phyloP scores from a whole-genome alignment of 495 filamentous ascomycete genomes.

The Podospora didyma region DNA sequence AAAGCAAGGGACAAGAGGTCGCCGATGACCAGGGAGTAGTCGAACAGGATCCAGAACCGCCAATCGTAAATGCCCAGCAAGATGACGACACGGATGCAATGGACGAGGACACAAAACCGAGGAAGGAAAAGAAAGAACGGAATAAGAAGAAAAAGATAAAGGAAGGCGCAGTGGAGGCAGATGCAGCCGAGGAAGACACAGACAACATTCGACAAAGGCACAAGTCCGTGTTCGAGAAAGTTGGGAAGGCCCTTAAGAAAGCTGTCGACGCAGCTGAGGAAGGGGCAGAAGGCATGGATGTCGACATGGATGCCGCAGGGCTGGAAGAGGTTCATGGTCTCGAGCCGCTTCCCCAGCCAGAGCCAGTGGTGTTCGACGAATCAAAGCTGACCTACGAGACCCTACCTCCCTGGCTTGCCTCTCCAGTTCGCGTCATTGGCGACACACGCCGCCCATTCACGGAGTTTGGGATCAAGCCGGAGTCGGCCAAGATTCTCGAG shows the following conservation, averaged over 20 bases:
- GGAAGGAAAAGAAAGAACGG: conserved; percentile 8
- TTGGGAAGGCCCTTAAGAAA: conserved; percentile 41
- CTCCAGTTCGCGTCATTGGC: conserved; percentile 61
- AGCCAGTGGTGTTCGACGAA: conserved; percentile 49
- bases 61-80: not conserved
- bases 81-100: not conserved
- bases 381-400: conserved; percentile 50
- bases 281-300: conserved; percentile 21
- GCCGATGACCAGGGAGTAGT: not conserved
- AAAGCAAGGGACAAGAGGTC: not conserved
- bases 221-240: conserved; percentile 44
- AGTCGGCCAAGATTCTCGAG: conserved; percentile 50
- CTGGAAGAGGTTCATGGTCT: conserved; percentile 58
- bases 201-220: conserved; percentile 31
- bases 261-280: conserved; percentile 11
- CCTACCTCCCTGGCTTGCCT: conserved; percentile 69
- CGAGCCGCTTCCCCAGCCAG: conserved; percentile 73
- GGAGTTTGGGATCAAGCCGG: conserved; percentile 47
- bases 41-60: not conserved
- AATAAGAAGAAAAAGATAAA: conserved; percentile 29
- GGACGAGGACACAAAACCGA: conserved; percentile 4
- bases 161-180: not conserved
- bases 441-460: conserved; percentile 57
- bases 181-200: not conserved
- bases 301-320: conserved; percentile 21